Conservation (phyloP, 75 land plant genomes). For the Cunninghamia lanceolata region DNA sequence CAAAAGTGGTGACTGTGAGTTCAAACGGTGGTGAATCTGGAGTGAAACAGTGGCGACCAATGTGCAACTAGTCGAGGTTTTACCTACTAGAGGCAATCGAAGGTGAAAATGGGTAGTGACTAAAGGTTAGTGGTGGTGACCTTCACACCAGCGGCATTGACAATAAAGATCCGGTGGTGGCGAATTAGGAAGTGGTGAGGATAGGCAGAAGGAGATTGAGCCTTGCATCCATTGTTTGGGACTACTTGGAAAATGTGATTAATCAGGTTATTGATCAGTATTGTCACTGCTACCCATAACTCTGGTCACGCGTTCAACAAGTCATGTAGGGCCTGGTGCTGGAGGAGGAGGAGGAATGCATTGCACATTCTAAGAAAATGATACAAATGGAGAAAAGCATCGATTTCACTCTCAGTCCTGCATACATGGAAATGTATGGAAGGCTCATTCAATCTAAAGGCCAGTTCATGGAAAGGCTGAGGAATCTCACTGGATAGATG, state of each 20-base stretch:
- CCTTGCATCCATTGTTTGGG: constrained; percentile 24
- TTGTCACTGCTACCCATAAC: constrained; percentile 33
- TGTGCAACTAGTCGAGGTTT: too few species aligned
- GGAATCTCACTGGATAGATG: not conserved
- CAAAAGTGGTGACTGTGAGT: too few species aligned
- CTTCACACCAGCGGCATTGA: too few species aligned
- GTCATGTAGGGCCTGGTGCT: constrained; percentile 17
- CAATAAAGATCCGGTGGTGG: too few species aligned
- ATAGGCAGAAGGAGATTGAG: not conserved
- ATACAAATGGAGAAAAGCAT: constrained; percentile 37
- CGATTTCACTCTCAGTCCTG: constrained; percentile 35
- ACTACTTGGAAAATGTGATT: constrained; percentile 28
- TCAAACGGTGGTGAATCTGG: too few species aligned
- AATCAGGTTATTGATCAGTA: constrained; percentile 11
- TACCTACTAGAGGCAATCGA: too few species aligned
- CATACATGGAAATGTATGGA: constrained; percentile 23
- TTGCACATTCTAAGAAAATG: constrained; percentile 1
- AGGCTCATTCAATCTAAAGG: constrained; percentile 15
- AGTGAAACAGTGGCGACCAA: too few species aligned
- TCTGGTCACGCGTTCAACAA: constrained; percentile 15
- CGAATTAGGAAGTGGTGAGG: too few species aligned
- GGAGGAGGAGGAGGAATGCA: constrained; percentile 14
- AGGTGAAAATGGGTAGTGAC: too few species aligned
- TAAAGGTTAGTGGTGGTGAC: too few species aligned
- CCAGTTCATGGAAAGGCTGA: constrained; percentile 13